These are phyloP conservation scores for Pseudotsuga menziesii DNA, from an alignment of 75 land plant species.

Conservation along the genomic window DNA sequence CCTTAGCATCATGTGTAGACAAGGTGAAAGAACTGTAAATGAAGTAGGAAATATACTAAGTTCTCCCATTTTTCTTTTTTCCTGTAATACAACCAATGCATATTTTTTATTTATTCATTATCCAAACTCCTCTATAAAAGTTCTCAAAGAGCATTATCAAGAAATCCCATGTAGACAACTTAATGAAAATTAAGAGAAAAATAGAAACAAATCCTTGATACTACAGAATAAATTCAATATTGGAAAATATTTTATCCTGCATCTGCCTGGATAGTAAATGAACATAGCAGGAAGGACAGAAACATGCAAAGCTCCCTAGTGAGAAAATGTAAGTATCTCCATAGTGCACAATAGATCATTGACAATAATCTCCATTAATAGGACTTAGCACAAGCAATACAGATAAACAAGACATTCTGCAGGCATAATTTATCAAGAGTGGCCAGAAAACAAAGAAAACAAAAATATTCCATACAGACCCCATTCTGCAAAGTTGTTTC, in stretches of 20 bases:
- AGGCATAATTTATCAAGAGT: too few species aligned
- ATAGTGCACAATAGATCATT: neutral
- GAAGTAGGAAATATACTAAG: slow-evolving; percentile 74
- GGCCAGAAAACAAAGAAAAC: too few species aligned
- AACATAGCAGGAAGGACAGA: neutral
- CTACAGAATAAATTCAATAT: neutral
- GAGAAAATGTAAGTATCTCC: neutral
- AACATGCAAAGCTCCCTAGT: neutral
- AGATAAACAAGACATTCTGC: too few species aligned
- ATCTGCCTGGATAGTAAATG: neutral
- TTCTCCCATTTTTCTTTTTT: slow-evolving; percentile 83
- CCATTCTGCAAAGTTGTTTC: too few species aligned
- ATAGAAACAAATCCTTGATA: neutral
- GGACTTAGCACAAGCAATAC: too few species aligned
- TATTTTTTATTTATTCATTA: neutral
- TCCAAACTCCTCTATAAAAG: too few species aligned
- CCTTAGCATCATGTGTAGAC: slow-evolving; percentile 91
- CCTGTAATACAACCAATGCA: slow-evolving; percentile 34
- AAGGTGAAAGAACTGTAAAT: slow-evolving; percentile 66
- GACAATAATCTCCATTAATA: neutral
- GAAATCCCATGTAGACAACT: neutral
- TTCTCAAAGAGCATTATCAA: neutral
- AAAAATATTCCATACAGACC: too few species aligned
- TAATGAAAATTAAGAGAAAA: neutral
- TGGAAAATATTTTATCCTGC: neutral